Evolutionary conservation across 345 rosid genomes (phyloP).

Genomic region (Salix suchowensis): DNA sequence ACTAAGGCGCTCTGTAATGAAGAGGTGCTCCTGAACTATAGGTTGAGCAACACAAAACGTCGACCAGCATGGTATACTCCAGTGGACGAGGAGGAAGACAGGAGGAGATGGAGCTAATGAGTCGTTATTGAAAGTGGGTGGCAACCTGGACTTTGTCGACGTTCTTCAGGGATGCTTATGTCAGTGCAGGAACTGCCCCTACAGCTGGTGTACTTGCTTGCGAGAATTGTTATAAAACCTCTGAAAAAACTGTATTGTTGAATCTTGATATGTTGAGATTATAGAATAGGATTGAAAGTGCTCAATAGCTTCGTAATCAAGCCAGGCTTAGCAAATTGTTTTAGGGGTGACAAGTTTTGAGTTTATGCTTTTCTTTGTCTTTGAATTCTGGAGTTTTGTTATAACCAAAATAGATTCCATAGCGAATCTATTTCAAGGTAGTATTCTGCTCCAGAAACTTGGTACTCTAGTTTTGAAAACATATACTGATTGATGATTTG

Average conservation of each 20-base stretch:
- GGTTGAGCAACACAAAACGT: slow-evolving; percentile 59
- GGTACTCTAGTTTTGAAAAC: too few relatives aligned
- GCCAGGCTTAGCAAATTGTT: too few relatives aligned
- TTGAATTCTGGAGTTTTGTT: too few relatives aligned
- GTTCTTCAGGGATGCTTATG: not conserved
- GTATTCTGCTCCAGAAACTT: too few relatives aligned
- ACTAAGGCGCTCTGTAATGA: slow-evolving; percentile 63
- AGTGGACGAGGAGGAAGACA: slow-evolving; percentile 78
- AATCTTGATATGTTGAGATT: too few relatives aligned
- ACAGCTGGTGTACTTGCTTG: not conserved
- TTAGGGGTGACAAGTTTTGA: too few relatives aligned
- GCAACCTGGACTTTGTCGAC: not conserved
- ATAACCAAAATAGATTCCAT: too few relatives aligned
- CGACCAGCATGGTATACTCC: slow-evolving; percentile 70
- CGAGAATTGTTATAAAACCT: not conserved
- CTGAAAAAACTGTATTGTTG: not conserved
- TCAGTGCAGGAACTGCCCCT: not conserved
- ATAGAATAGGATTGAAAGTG: too few relatives aligned
- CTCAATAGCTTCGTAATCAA: too few relatives aligned
- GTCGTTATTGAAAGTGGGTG: not conserved
- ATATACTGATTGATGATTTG: too few relatives aligned
- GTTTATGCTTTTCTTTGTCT: too few relatives aligned
- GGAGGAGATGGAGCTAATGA: slow-evolving; percentile 55
- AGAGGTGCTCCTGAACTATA: slow-evolving; percentile 69
- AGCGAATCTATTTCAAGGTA: too few relatives aligned